phyloP scores from a whole-genome alignment of 2,329 filamentous ascomycete species.

The Alternaria alternata region DNA sequence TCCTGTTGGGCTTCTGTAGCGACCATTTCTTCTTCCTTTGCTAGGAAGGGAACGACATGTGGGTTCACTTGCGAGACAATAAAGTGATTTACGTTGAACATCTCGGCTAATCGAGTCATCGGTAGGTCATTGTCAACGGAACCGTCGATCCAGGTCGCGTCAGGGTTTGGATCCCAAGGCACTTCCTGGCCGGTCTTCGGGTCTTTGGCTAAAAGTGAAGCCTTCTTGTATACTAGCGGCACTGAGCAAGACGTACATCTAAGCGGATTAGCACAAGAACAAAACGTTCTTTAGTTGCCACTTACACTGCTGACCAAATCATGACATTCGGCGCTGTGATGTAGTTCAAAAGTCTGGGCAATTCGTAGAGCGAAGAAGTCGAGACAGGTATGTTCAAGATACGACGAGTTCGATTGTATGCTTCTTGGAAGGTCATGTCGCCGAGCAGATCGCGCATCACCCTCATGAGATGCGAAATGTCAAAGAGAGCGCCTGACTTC shows the following conservation, averaged over 20 bases:
- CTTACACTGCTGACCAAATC: conserved; percentile 90
- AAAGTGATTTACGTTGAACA: conserved; percentile 99
- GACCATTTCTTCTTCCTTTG: conserved; percentile 71
- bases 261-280: conserved; percentile 17
- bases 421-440: conserved; percentile 93
- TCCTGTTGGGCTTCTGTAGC: conserved; percentile 43
- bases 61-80: conserved; percentile 98
- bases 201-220: conserved; percentile 83
- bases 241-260: conserved; percentile 92
- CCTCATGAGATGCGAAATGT: conserved; percentile 79
- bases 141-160: conserved; percentile 85
- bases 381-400: conserved; percentile 96
- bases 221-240: conserved; percentile 82
- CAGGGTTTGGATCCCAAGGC: conserved; percentile 85
- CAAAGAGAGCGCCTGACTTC: conserved; percentile 84
- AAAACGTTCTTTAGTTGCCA: conserved; percentile 7
- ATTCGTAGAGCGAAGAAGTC: conserved; percentile 83
- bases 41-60: conserved; percentile 86
- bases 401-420: conserved; percentile 90
- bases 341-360: conserved; percentile 88
- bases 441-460: conserved; percentile 85
- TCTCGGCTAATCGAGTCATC: conserved; percentile 86
- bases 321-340: conserved; percentile 92
- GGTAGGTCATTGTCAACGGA: conserved; percentile 95
- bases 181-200: conserved; percentile 77